Base-by-base conservation (phyloP, 1,139 yeast genomes). In the Fermentozyma sake region DNA sequence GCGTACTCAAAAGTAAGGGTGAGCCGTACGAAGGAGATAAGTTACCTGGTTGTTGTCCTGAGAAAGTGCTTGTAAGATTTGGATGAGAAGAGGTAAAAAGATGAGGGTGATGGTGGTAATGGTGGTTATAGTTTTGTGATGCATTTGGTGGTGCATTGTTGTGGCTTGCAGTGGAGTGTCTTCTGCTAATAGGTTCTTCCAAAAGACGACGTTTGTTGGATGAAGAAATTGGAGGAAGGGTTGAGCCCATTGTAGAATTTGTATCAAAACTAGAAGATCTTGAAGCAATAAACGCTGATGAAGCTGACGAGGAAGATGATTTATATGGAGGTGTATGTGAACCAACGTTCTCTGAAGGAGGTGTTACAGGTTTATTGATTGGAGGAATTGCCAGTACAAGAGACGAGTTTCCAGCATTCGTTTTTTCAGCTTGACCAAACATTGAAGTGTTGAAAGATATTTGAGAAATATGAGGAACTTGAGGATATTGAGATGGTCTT, bases 401-500 rank as follows among this genome's bases (percentile, higher is more conserved):
- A n/a, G n/a, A n/a, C n/a, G n/a, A n/a, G n/a, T n/a, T n/a, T n/a
- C n/a, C n/a, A n/a, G n/a, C 13, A 9, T 14, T n/a, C 6, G 28
- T 10, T 12, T 18, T 12, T 11, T 18, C 23, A 5, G 31, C 20
- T 11, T 39, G 37, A 28, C 53, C 56, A 41, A 63, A 63, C 62
- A 63, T 62, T 8, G 65, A 56, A 3, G 70, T 62, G 30, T 62
- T 63, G 44, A 62, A 62, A 14, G 66, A 46, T 16, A 58, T 50
- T 14, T 27, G 40, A 4, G 43, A 41, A 11, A 35, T 34, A 18
- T 35, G 42, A n/a, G 37, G 41, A 6, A 33, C 32, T 12, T 31
- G 46, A 3, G 44, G 44, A 17, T 16, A 32, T 22, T 24, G 33
- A 9, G 34, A 24, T 12, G 34, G 33, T 20, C 13, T 15, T 6